A percentile compares a stretch with the other conserved stretches of the same genome.
Conservation (phyloP, 2,329 filamentous ascomycete genomes). For the Pyricularia pennisetigena region DNA sequence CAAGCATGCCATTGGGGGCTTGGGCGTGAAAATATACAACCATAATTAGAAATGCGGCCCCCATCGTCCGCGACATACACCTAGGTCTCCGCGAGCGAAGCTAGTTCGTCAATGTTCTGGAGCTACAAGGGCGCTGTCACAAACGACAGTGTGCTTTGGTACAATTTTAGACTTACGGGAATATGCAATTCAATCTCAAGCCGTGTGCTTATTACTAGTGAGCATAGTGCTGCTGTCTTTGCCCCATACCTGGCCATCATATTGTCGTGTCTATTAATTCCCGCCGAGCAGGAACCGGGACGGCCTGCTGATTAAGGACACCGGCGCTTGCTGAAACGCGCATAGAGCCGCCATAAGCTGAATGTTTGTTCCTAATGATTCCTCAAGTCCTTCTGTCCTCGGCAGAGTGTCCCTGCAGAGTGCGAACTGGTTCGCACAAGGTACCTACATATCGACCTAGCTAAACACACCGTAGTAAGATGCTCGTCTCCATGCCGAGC, state of each 20-base stretch:
- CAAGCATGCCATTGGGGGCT: background rate
- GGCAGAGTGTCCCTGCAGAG: background rate
- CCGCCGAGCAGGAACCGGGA: background rate
- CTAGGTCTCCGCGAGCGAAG: background rate
- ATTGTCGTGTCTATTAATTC: background rate
- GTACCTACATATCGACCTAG: background rate
- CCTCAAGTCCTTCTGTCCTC: background rate
- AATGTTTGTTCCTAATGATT: background rate
- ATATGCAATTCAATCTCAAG: background rate
- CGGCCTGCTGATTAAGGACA: background rate
- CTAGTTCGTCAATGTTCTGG: background rate
- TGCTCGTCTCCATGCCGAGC: background rate
- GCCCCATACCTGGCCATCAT: background rate
- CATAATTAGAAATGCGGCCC: background rate
- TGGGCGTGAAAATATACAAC: background rate
- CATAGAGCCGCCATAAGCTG: background rate
- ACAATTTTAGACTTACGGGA: background rate
- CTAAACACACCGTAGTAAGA: background rate
- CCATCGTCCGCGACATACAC: background rate
- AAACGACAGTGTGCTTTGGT: background rate
- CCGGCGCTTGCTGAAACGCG: background rate
- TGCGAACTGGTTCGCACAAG: background rate
- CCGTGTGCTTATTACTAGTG: background rate
- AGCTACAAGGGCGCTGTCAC: background rate
- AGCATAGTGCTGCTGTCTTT: background rate